Percentiles rank a stretch among this genome's conserved stretches.
Evolutionary conservation across 352 stramenopile genomes (phyloP).

Genomic region (Phytophthora colocasiae): DNA sequence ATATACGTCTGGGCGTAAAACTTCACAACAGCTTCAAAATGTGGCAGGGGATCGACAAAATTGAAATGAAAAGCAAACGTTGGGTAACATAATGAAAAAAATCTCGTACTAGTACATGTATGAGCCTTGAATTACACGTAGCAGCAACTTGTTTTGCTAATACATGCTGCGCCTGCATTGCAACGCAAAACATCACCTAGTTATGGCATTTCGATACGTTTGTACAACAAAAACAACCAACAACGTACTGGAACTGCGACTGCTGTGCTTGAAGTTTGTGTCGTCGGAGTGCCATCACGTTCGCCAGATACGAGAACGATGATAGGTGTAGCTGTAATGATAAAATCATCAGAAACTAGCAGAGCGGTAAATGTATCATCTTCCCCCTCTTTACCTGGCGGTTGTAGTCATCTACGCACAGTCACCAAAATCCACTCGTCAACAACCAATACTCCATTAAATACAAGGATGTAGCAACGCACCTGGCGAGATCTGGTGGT

Average conservation of each 20-base stretch:
- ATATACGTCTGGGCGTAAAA: constrained; percentile 40
- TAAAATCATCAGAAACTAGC: not conserved
- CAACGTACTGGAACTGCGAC: constrained; percentile 35
- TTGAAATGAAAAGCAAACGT: not conserved
- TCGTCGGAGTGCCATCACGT: constrained; percentile 60
- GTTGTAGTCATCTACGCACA: constrained; percentile 53
- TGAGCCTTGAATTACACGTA: not conserved
- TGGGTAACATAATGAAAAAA: constrained; percentile 10
- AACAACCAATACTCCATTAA: no score
- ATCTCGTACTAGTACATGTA: no score
- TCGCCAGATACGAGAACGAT: constrained; percentile 61
- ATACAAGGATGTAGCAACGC: not conserved
- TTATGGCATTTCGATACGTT: not conserved
- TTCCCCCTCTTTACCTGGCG: constrained; percentile 35
- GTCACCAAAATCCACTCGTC: not conserved
- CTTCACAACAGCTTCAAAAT: no score
- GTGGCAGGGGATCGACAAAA: not conserved
- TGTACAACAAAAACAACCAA: not conserved
- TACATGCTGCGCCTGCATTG: constrained; percentile 54
- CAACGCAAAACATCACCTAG: not conserved
- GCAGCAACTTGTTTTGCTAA: constrained; percentile 13
- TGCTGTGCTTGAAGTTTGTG: constrained; percentile 44
- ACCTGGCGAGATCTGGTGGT: constrained; percentile 53
- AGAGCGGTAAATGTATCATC: not conserved
- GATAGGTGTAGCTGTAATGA: constrained; percentile 47